Base-by-base conservation (phyloP, 176 grass and related monocot species). In the Typha latifolia region DNA sequence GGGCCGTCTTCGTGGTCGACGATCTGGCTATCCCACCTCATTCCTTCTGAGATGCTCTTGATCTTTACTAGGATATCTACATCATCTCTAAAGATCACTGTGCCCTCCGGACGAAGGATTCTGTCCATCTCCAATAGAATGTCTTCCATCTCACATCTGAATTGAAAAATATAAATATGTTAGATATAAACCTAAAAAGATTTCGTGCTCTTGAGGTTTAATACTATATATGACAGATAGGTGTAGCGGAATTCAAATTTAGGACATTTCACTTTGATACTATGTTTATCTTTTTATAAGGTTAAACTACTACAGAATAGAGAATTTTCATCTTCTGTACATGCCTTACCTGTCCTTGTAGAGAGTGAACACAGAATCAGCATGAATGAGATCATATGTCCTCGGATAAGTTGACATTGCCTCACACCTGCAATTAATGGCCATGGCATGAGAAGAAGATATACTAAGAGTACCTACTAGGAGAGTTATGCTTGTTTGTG, bases 111-210 rank as follows among this genome's bases (percentile, higher is more conserved):
- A 15, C 85, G 66, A 3, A 87, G 76, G 26, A 87, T 80, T 56
- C 85, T 75, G 49, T 87, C 85, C 77, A 83, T 83, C 64, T 87
- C 85, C 49, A 87, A 56, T 12, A 87, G 80, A 50, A 83, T 80
- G 49, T 62, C 63, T 27, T 87, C 85, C 77, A 70, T 69, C 3
- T 65, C 76, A 18, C 85, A 87, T 12, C 85, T 87, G 49, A 73
- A 68, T 67, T 14, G 50, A 12, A 72, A 56, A 32, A 19, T 14
- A 48, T n/a, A 47, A 47, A 71, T 18, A 71, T 24, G 49, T 22
- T 3, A 50, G 19, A 0, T 48, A 13, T n/a, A 21, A 2, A 29
- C 27, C 27, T 29, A 29, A 29, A 29, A 29, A 29, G 27, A 29
- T 29, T 1, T 29, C 27, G 3, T 29, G 27, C 24, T 26, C 24